These are phyloP conservation scores for Diversispora epigaea DNA, from an alignment of 192 early-diverging fungal genomes.

Conservation along the genomic window DNA sequence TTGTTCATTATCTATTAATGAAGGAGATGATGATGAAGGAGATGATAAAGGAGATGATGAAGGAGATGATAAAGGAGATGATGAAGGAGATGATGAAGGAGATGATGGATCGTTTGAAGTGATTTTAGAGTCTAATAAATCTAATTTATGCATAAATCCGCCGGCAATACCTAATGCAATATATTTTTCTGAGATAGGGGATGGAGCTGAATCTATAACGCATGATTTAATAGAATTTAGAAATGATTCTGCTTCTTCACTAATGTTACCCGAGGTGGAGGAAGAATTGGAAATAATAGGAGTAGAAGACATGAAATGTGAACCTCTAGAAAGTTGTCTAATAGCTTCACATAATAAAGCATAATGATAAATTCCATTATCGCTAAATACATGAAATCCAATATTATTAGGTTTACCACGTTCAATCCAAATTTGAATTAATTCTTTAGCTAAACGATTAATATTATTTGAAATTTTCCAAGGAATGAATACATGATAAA, in stretches of 20 bases:
- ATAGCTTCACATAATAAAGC: slow-evolving; percentile 25
- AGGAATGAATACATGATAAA: slow-evolving; percentile 27
- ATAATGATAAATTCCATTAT: slow-evolving; percentile 30
- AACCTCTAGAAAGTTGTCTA: background rate
- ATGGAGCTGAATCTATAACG: slow-evolving; percentile 32
- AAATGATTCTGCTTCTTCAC: slow-evolving; percentile 19
- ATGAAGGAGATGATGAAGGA: background rate
- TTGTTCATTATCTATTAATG: no score
- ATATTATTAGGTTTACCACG: slow-evolving; percentile 13
- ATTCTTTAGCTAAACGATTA: slow-evolving; percentile 12
- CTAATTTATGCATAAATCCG: background rate
- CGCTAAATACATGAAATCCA: slow-evolving; percentile 29
- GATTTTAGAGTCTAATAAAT: background rate
- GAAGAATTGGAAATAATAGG: no score
- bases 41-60: background rate
- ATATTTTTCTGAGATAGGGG: slow-evolving; percentile 27
- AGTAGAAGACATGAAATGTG: background rate
- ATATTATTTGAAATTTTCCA: slow-evolving; percentile 13
- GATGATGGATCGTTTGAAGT: background rate
- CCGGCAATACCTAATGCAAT: slow-evolving; percentile 24
- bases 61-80: background rate
- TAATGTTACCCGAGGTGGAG: background rate
- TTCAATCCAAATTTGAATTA: slow-evolving; percentile 20
- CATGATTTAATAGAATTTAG: slow-evolving; percentile 24
- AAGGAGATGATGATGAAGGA: no score